A percentile compares a stretch with the other conserved stretches of the same genome.
These are phyloP conservation scores for Boletus reticulatus DNA, from an alignment of 768 basidiomycete species.

Conservation along the genomic window DNA sequence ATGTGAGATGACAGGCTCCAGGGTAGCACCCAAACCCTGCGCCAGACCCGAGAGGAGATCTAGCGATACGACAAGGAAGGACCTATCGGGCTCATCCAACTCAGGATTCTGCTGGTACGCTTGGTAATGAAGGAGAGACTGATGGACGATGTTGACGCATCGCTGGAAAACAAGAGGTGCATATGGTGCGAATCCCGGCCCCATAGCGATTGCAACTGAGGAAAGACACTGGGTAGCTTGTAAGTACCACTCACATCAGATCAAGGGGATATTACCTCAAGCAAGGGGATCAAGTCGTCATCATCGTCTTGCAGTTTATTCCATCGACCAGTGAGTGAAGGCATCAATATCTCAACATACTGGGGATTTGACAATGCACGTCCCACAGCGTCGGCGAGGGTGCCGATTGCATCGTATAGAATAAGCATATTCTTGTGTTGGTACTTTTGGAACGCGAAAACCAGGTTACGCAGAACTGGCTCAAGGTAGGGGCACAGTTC, in stretches of 20 bases:
- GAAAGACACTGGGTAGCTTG: conserved; percentile 76
- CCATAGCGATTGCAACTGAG: conserved; percentile 96
- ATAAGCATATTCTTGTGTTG: conserved; percentile 99
- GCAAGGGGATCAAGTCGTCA: conserved; percentile 87
- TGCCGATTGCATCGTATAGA: conserved; percentile 97
- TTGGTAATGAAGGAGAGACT: conserved; percentile 81
- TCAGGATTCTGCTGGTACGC: conserved; percentile 86
- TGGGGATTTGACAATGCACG: conserved; percentile 78
- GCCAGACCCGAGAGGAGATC: conserved; percentile 95
- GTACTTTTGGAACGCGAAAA: conserved; percentile 96
- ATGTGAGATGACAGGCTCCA: conserved; percentile 68
- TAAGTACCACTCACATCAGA: neutral
- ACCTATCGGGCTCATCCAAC: conserved; percentile 92
- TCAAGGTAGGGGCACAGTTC: conserved; percentile 93
- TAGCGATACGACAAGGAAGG: conserved; percentile 97
- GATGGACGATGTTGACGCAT: conserved; percentile 82
- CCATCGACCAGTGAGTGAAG: conserved; percentile 89
- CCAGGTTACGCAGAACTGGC: conserved; percentile 91
- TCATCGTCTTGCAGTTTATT: conserved; percentile 87
- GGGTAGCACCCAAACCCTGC: conserved; percentile 81
- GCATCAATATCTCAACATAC: conserved; percentile 96
- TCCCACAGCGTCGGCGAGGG: conserved; percentile 95
- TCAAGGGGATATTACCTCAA: conserved; percentile 67
- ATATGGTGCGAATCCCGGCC: conserved; percentile 82
- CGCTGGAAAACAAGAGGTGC: conserved; percentile 91